Percentiles rank a stretch among this genome's conserved stretches.
phyloP scores from a whole-genome alignment of 441 rosid genomes.

The Pelargonium cotyledonis region DNA sequence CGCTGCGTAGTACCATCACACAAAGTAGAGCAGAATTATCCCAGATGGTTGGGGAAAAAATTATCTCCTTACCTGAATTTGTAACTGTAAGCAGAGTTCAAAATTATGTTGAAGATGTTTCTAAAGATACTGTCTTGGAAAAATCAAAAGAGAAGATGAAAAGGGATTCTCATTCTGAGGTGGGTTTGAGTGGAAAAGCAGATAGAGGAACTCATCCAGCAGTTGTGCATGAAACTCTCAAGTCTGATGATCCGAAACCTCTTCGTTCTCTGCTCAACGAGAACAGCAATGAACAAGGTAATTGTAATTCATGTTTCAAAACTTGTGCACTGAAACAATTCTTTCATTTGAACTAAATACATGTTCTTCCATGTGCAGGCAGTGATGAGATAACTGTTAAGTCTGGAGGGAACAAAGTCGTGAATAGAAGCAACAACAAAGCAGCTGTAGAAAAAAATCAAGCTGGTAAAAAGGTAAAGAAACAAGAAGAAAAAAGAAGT shows the following conservation, averaged over 20 bases:
- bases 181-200: conserved; percentile 16
- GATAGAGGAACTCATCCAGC: conserved; percentile 14
- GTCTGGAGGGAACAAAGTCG: conserved; percentile 35
- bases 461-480: conserved; percentile 32
- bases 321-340: conserved; percentile 1
- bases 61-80: conserved; percentile 8
- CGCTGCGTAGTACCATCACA: conserved; percentile 8
- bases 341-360: not conserved
- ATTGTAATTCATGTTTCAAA: conserved; percentile 8
- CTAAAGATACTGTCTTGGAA: conserved; percentile 4
- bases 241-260: conserved; percentile 32
- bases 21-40: conserved; percentile 17
- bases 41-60: conserved; percentile 21
- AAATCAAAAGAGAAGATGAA: conserved; percentile 24
- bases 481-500: conserved; percentile 29
- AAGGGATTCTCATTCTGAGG: conserved; percentile 19
- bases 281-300: conserved; percentile 29
- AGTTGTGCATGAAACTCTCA: conserved; percentile 21
- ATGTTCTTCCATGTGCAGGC: conserved; percentile 33
- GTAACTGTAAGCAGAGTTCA: conserved; percentile 12
- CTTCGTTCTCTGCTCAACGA: conserved; percentile 25
- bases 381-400: conserved; percentile 23
- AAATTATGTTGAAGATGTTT: conserved; percentile 21
- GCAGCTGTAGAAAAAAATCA: conserved; percentile 23
- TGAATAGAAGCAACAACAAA: conserved; percentile 28